Evolutionary conservation across 2,329 filamentous ascomycete genomes (phyloP).

Genomic region (Botrytis fragariae): DNA sequence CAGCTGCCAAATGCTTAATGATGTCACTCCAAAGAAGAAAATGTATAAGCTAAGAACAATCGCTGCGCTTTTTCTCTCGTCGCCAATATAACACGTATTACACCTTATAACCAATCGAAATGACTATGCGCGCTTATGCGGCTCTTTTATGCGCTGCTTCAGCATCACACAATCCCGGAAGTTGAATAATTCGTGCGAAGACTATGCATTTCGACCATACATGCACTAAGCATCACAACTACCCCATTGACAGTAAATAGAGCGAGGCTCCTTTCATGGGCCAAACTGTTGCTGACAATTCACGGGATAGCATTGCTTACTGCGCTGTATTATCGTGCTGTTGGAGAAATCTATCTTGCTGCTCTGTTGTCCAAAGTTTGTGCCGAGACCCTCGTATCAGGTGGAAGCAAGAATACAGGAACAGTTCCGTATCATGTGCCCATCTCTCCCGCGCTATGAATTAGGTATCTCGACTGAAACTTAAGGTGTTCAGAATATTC

Average conservation of each 20-base stretch:
- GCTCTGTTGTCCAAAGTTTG: neutral
- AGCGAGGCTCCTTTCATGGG: neutral
- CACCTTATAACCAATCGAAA: neutral
- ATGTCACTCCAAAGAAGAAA: neutral
- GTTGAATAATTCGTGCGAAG: neutral
- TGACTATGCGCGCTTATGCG: neutral
- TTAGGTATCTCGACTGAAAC: neutral
- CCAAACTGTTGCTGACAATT: neutral
- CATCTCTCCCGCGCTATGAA: neutral
- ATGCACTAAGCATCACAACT: neutral
- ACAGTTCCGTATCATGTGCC: neutral
- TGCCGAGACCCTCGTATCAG: neutral
- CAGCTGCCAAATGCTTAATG: neutral
- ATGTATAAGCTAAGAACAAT: neutral
- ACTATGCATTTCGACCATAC: neutral
- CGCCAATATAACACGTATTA: neutral
- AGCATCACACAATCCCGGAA: neutral
- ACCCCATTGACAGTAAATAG: neutral
- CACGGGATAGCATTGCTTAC: neutral
- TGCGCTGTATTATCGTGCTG: neutral
- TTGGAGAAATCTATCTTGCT: neutral
- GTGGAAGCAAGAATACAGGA: neutral
- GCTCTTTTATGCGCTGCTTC: neutral
- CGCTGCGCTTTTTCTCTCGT: neutral
- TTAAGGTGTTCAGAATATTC: neutral